phyloP scores from a whole-genome alignment of 2,329 filamentous ascomycete genomes.

The Aureobasidium sp. region DNA sequence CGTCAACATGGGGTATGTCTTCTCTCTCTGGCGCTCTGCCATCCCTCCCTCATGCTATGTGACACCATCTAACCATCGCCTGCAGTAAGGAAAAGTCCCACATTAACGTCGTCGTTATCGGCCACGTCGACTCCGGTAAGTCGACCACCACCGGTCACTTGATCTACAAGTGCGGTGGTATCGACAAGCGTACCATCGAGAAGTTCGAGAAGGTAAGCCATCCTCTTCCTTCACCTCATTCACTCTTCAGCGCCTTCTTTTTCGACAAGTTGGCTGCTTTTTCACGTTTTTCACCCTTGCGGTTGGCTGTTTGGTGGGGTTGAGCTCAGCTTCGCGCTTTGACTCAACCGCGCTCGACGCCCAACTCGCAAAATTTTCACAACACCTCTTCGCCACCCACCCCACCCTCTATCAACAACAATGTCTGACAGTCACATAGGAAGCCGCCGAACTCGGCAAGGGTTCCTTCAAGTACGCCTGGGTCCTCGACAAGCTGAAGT shows the following conservation, averaged over 20 bases:
- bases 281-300: constrained; percentile 5
- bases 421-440: constrained; percentile 44
- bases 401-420: not conserved
- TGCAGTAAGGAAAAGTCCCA: constrained; percentile 90
- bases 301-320: constrained; percentile 19
- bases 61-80: not conserved
- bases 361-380: constrained; percentile 6
- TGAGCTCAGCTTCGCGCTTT: constrained; percentile 16
- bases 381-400: constrained; percentile 24
- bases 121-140: constrained; percentile 99
- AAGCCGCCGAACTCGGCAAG: constrained; percentile 99
- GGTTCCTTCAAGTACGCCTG: constrained; percentile 99
- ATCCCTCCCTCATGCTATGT: not conserved
- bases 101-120: constrained; percentile 95
- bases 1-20: constrained; percentile 56
- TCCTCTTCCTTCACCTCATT: constrained; percentile 10
- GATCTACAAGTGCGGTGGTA: constrained; percentile 99
- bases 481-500: constrained; percentile 99
- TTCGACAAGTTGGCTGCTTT: not conserved
- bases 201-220: constrained; percentile 97
- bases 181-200: constrained; percentile 99
- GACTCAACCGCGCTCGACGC: constrained; percentile 7
- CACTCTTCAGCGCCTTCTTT: constrained; percentile 11
- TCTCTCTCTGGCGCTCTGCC: not conserved
- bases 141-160: constrained; percentile 87